Percentiles rank a stretch among this genome's conserved stretches.
These are phyloP conservation scores for Fusarium nodosum DNA, from an alignment of 2,329 filamentous ascomycete species.

Conservation along the genomic window DNA sequence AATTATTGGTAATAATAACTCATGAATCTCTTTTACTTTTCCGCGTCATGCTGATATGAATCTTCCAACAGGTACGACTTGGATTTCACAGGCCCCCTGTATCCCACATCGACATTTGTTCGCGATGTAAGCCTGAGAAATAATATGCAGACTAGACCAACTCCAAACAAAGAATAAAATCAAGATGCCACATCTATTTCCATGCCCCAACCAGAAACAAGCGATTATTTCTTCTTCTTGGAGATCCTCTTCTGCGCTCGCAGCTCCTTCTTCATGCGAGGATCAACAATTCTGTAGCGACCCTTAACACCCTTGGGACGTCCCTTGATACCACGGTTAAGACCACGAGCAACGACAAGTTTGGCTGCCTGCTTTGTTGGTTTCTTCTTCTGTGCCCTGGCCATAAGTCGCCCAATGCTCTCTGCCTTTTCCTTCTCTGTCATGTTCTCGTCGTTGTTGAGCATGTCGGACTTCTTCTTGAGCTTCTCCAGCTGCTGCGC, in stretches of 20 bases:
- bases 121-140: slow-evolving; percentile 53
- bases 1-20: slow-evolving; percentile 79
- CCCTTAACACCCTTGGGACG: slow-evolving; percentile 94
- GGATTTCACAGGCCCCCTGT: slow-evolving; percentile 79
- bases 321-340: slow-evolving; percentile 87
- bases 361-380: slow-evolving; percentile 84
- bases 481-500: slow-evolving; percentile 93
- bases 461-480: slow-evolving; percentile 93
- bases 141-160: slow-evolving; percentile 16
- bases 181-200: slow-evolving; percentile 33
- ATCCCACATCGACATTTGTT: slow-evolving; percentile 71
- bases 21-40: background rate
- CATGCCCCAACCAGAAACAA: slow-evolving; percentile 4
- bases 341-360: slow-evolving; percentile 87
- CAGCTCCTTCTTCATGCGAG: slow-evolving; percentile 96
- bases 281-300: slow-evolving; percentile 96
- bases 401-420: slow-evolving; percentile 84
- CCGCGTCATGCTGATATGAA: slow-evolving; percentile 14
- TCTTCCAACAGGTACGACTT: slow-evolving; percentile 77
- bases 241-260: slow-evolving; percentile 82
- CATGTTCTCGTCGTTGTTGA: slow-evolving; percentile 90
- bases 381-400: slow-evolving; percentile 87
- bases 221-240: slow-evolving; percentile 73
- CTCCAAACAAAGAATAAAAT: slow-evolving; percentile 27
- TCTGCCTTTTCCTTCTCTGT: slow-evolving; percentile 96